Conservation (phyloP, 106 monocot genomes). For the Apostasia ramifera region DNA sequence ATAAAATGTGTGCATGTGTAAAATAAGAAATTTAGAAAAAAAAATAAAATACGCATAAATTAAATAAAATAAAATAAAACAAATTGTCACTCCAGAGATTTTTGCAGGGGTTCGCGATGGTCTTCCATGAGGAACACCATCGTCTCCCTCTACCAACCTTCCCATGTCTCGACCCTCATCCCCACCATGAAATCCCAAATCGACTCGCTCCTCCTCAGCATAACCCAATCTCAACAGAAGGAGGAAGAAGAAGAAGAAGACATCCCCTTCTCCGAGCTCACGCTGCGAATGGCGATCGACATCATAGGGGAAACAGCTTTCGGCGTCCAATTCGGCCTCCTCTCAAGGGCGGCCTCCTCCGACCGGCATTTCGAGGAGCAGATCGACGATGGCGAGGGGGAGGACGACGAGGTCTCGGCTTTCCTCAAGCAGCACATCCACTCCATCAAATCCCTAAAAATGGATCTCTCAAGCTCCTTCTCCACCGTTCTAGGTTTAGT, state of each 20-base stretch:
- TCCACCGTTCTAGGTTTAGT: conserved; percentile 57
- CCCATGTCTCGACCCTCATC: conserved; percentile 50
- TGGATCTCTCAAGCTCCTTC: conserved; percentile 68
- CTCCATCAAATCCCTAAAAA: conserved; percentile 55
- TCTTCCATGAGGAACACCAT: conserved; percentile 58
- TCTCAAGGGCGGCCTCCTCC: conserved; percentile 4
- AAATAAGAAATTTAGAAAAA: too few relatives aligned
- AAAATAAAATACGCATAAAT: too few relatives aligned
- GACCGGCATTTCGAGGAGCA: not conserved
- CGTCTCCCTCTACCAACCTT: conserved; percentile 66
- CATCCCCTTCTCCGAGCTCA: conserved; percentile 58
- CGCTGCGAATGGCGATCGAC: conserved; percentile 60
- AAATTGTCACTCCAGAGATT: not conserved
- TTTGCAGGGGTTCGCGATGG: conserved; percentile 58
- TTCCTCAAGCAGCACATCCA: conserved; percentile 57
- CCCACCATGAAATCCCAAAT: conserved; percentile 56
- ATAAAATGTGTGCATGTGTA: too few relatives aligned
- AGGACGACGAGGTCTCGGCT: conserved; percentile 18
- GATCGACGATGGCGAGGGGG: not conserved
- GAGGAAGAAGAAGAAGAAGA: conserved; percentile 16
- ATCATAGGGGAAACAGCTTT: conserved; percentile 68
- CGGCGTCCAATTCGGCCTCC: conserved; percentile 62
- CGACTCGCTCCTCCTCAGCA: conserved; percentile 12
- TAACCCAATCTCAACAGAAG: not conserved
- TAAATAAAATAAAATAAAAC: too few relatives aligned